Percentiles rank a stretch among this genome's conserved stretches.
Evolutionary conservation across 2,329 filamentous ascomycete species (phyloP).

Genomic region (Aspergillus melleus): DNA sequence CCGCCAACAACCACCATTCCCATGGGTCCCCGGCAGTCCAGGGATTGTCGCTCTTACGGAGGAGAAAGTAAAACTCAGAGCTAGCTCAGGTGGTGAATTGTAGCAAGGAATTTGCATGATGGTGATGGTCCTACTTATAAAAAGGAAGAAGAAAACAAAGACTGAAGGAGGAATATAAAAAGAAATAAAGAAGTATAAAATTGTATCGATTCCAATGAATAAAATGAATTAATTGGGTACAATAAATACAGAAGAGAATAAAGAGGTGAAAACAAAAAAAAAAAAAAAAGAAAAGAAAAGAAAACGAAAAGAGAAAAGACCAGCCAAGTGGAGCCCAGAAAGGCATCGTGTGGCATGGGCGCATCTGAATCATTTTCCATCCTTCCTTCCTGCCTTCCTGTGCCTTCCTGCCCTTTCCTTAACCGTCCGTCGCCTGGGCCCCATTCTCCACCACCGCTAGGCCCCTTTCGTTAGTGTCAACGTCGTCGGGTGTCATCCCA

Average conservation of each 20-base stretch:
- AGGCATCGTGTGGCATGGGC: conserved; percentile 17
- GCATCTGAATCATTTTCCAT: conserved; percentile 20
- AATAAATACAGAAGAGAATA: neutral
- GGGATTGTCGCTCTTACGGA: neutral
- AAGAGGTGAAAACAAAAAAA: neutral
- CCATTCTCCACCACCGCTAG: conserved; percentile 18
- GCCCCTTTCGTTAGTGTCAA: conserved; percentile 38
- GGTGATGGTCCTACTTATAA: neutral
- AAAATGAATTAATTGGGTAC: neutral
- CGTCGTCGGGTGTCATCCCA: conserved; percentile 37
- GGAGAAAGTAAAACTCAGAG: neutral
- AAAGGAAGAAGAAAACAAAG: neutral
- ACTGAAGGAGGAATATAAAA: neutral
- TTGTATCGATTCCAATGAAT: neutral
- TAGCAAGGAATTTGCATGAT: neutral
- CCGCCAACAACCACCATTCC: neutral
- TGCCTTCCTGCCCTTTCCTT: conserved; percentile 13
- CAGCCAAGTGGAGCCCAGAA: conserved; percentile 9
- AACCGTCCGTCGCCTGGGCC: conserved; percentile 13
- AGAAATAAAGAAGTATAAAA: neutral
- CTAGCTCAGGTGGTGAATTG: too few species aligned
- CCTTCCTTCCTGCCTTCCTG: conserved; percentile 11
- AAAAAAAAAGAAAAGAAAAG: conserved; percentile 2
- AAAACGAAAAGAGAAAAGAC: conserved; percentile 4
- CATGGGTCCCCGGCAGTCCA: neutral